Evolutionary conservation across 169 alveolate species (phyloP), one percentile per base, ranked within the genome.

Genomic region (Plasmodium malariae): DNA sequence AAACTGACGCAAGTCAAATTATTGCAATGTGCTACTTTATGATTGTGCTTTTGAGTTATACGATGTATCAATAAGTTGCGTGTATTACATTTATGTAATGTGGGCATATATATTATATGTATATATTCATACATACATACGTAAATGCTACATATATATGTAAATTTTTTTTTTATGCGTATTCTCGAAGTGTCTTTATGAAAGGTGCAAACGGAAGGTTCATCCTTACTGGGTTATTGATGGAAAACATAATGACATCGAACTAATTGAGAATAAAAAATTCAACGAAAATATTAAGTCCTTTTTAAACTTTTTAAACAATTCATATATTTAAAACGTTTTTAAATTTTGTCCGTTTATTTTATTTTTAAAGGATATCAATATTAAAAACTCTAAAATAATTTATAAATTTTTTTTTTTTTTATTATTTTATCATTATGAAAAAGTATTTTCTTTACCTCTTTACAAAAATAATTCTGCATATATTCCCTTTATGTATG

Each of bases 171-270:
- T 24, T 55, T 69, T 43, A 40, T 68, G 36, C 24, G 21, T 36
- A 21, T 68, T 63, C 21, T 68, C 49, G 36, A n/a, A 80, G 90
- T 34, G 51, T 21, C 85, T 80, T 37, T 80, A 80, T 49, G 90
- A 80, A 80, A 80, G 51, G 71, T 80, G 90, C 26, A 80, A 48
- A 80, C 69, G 65, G 72, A 80, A 80, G 55, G 90, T 80, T 21
- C 83, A 54, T 19, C 90, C 90, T 30, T 80, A 67, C 59, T 80
- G 90, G 90, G 90, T 67, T 80, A 34, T 49, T 32, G 83, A 71
- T 55, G 90, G 73, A 69, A 80, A 80, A 60, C 90, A 80, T 70
- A 80, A 80, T 11, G 90, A 80, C 26, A 68, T 80, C 45, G 90
- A 80, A 59, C 34, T 80, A 30, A 67, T 80, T 67, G 90, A 80